These are phyloP conservation scores for Orbilia blumenaviensis DNA, from an alignment of 2,329 filamentous ascomycete species.

Conservation along the genomic window DNA sequence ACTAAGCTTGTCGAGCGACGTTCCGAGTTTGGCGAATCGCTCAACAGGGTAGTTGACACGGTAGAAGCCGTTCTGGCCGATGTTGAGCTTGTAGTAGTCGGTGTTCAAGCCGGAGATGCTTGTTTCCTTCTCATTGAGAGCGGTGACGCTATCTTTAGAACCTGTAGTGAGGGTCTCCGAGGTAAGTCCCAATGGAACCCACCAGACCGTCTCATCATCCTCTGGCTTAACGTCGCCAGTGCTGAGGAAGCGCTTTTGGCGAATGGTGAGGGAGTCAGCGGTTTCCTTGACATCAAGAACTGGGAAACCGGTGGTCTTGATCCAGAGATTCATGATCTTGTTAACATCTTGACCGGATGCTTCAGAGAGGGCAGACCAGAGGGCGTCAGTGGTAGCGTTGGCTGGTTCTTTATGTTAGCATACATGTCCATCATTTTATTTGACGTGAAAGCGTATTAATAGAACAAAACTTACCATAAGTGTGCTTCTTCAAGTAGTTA, in stretches of 20 bases:
- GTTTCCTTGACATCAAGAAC: slow-evolving; percentile 87
- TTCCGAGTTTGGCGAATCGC: slow-evolving; percentile 80
- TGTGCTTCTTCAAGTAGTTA: slow-evolving; percentile 85
- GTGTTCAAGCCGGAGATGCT: slow-evolving; percentile 78
- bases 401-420: slow-evolving; percentile 28
- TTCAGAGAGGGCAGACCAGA: slow-evolving; percentile 88
- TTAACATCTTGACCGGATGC: slow-evolving; percentile 88
- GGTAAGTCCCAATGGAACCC: slow-evolving; percentile 88
- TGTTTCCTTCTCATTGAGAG: slow-evolving; percentile 78
- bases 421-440: neutral
- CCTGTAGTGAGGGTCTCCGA: slow-evolving; percentile 71
- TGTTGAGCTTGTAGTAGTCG: slow-evolving; percentile 93
- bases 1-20: slow-evolving; percentile 77
- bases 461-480: slow-evolving; percentile 70
- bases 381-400: slow-evolving; percentile 87
- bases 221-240: slow-evolving; percentile 90
- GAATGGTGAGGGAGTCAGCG: slow-evolving; percentile 79
- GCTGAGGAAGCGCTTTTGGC: slow-evolving; percentile 88
- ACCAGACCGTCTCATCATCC: slow-evolving; percentile 93
- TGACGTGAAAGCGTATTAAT: no score
- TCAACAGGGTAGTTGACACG: slow-evolving; percentile 91
- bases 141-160: slow-evolving; percentile 67
- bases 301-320: slow-evolving; percentile 93
- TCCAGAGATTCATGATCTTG: slow-evolving; percentile 91
- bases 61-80: slow-evolving; percentile 87